phyloP scores from a whole-genome alignment of 2,329 filamentous ascomycete species.

The Fusarium graminum region DNA sequence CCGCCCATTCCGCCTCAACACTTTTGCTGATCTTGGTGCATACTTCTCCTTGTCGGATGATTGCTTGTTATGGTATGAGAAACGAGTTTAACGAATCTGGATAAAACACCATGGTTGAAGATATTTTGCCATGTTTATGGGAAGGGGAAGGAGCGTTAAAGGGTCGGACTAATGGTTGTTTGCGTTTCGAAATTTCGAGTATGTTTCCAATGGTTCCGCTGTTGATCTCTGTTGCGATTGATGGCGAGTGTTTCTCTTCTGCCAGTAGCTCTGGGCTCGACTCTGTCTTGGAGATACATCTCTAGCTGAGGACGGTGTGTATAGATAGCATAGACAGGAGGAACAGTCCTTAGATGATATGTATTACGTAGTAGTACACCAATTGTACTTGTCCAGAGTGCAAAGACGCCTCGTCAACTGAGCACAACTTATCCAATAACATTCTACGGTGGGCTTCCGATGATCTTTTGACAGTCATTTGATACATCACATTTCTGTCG shows the following conservation, averaged over 20 bases:
- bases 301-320: too few species aligned
- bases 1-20: not conserved
- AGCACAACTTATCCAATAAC: too few species aligned
- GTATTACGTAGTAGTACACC: too few species aligned
- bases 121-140: not conserved
- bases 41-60: accelerated
- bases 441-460: not conserved
- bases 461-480: not conserved
- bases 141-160: not conserved
- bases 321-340: too few species aligned
- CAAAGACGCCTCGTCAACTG: too few species aligned
- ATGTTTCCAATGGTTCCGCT: not conserved
- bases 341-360: too few species aligned
- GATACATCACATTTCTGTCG: not conserved
- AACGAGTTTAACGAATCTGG: not conserved
- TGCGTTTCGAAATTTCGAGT: not conserved
- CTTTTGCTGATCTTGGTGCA: accelerated
- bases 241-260: too few species aligned
- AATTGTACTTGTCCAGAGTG: too few species aligned
- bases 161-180: not conserved
- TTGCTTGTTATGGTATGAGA: not conserved
- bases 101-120: not conserved
- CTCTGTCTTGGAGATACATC: too few species aligned
- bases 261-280: too few species aligned
- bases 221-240: too few species aligned